Base-by-base conservation (phyloP, 495 filamentous ascomycete genomes). In the Xylaria palmicola region DNA sequence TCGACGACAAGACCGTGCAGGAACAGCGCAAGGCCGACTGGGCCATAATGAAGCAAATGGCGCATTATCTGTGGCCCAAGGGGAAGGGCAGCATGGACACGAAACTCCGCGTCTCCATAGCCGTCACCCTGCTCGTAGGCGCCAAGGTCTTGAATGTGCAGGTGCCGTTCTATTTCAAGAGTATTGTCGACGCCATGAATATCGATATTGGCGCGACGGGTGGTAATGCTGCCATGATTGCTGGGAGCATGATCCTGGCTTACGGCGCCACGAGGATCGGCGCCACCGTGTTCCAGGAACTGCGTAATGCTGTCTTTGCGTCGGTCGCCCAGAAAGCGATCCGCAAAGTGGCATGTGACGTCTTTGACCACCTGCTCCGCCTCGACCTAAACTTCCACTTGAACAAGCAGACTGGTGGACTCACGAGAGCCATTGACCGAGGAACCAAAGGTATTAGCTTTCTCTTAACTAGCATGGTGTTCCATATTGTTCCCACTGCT, bases 371-470 rank as follows among this genome's bases (percentile, higher is more conserved):
- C 73, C 72, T 98, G 20, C 78, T 98, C 22, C 86, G 87, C 57
- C 79, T 98, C 22, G 95, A 98, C 69, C 81, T 98, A 26, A 92
- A 88, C 72, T 98, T 98, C 73, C 94, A 98, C 68, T 83, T 98
- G 26, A 86, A 87, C 12, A 90, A 93, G 52, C 94, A 98, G 77
- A 98, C 95, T 8, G 94, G 94, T 36, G 94, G 95, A 6, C 72
- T 98, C 50, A 98, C 92, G 13, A 83, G 95, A 64, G 95, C 95
- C 39, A 96, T 98, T 65, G 94, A 98, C 69, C 86, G 94, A 60
- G 94, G 94, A 63, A 98, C 94, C 2, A 98, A 98, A 74, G 94
- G 94, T 27, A 98, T 98, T 69, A 97, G 92, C 74, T 98, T 98
- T 70, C 73, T 98, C 58, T 80, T 98, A 56, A 96, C 91, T 8